These are phyloP conservation scores for Termitomyces sp. DNA, from an alignment of 1,284 basidiomycete genomes.

Conservation along the genomic window DNA sequence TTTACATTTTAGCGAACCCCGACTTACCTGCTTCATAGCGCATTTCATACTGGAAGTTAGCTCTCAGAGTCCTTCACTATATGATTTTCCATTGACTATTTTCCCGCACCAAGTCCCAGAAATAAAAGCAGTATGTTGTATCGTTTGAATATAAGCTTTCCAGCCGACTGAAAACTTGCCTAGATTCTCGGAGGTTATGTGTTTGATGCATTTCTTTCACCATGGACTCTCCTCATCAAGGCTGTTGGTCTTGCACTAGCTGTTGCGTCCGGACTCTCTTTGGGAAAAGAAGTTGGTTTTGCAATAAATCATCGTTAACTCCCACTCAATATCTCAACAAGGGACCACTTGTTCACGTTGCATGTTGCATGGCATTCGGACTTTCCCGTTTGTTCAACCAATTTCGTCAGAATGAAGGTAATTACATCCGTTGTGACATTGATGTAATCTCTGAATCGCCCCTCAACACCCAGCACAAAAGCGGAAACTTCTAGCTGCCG, in stretches of 20 bases:
- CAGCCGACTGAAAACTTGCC: background rate
- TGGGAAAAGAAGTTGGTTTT: constrained; percentile 61
- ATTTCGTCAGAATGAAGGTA: constrained; percentile 60
- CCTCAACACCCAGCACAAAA: constrained; percentile 47
- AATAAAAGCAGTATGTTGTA: constrained; percentile 61
- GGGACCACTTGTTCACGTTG: constrained; percentile 69
- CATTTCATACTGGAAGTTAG: constrained; percentile 77
- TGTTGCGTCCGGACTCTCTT: constrained; percentile 72
- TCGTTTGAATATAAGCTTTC: background rate
- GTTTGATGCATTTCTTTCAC: constrained; percentile 63
- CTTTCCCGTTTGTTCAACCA: constrained; percentile 52
- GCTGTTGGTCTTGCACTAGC: constrained; percentile 71
- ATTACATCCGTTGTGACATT: background rate
- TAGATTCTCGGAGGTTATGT: constrained; percentile 74
- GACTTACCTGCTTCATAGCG: constrained; percentile 33
- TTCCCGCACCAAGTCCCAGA: constrained; percentile 51
- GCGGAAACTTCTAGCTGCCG: constrained; percentile 61
- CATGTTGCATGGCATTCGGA: constrained; percentile 63
- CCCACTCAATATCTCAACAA: constrained; percentile 20
- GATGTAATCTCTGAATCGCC: background rate
- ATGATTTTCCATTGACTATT: background rate
- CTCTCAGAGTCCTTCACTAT: background rate
- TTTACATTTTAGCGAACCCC: background rate
- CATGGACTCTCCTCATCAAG: constrained; percentile 75
- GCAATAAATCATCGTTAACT: background rate